These are phyloP conservation scores for Fraxinus cuspidata DNA, from an alignment of 257 asterid species.

Conservation along the genomic window DNA sequence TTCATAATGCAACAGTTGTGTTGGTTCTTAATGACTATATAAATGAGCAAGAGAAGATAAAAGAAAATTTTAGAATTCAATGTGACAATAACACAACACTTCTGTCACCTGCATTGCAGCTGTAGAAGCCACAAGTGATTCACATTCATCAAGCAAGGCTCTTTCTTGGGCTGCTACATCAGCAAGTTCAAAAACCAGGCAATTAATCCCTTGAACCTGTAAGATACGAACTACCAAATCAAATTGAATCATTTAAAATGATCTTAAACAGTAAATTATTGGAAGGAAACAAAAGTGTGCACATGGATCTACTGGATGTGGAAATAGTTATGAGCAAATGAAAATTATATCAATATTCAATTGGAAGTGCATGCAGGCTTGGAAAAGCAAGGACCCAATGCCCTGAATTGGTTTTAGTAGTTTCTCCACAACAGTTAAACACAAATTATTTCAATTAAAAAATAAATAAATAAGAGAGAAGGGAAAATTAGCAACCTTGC, in stretches of 20 bases:
- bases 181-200: conserved; percentile 53
- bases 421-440: background rate
- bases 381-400: conserved; percentile 5
- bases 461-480: background rate
- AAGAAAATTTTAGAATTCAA: background rate
- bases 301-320: background rate
- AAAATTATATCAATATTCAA: conserved; percentile 1
- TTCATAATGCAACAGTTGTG: background rate
- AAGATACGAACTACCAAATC: conserved; percentile 20
- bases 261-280: background rate
- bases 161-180: conserved; percentile 46
- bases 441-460: background rate
- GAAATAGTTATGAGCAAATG: conserved; percentile 2
- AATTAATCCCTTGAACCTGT: conserved; percentile 53
- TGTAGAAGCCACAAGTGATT: conserved; percentile 42
- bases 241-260: conserved; percentile 7
- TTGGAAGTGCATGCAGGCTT: background rate
- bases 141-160: conserved; percentile 57
- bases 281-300: background rate
- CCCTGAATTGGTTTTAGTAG: conserved; percentile 1
- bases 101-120: conserved; percentile 55
- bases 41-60: background rate
- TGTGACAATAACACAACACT: background rate
- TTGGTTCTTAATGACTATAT: background rate
- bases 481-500: background rate